Base-by-base conservation (phyloP, 192 early-diverging fungal genomes). In the Backusella macrospora region DNA sequence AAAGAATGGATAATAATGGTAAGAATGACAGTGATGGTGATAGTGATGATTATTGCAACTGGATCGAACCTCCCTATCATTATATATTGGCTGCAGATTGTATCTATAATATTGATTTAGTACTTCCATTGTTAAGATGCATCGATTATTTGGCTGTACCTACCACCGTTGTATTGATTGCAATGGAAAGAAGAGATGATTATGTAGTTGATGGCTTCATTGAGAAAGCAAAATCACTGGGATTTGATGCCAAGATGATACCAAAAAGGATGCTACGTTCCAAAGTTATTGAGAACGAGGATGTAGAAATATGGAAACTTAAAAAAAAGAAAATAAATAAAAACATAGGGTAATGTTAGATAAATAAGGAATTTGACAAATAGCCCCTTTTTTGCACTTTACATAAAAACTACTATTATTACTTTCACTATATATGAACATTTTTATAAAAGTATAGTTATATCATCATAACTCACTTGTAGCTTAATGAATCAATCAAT, bases 1-100 rank as follows among this genome's bases (percentile, higher is more conserved):
- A 46, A 47, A 42, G 44, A 47, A 47, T 23, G 44, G 26, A 47
- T 29, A 13, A 13, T 7, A 16, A 47, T 65, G 34, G 34, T 38
- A 44, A 37, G 26, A 21, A 73, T 67, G 40, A 34, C 12, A 12
- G 6, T 7, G 46, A 47, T 65, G 34, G 14, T 38, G 37, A 37
- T n/a, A 14, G 68, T 67, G 26, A 34, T n/a, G 43, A 62, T 38
- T 62, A 46, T 8, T 55, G 46, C 38, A 34, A 70, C n/a, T 37
- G 46, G 18, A 37, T 76, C 16, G 44, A 68, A 13, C 18, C 70
- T 14, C 71, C 64, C 16, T 81, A 74, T 62, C 26, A 74, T 44
- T 81, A 81, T 34, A 73, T 81, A 21, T 34, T 81, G n/a, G 67
- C 76, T 15, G 40, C 80, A 16, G 80, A 81, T 49, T 81, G 80